A percentile compares a stretch with the other conserved stretches of the same genome.
Conservation (phyloP, 805 yeast species). For the Candida michaelii region DNA sequence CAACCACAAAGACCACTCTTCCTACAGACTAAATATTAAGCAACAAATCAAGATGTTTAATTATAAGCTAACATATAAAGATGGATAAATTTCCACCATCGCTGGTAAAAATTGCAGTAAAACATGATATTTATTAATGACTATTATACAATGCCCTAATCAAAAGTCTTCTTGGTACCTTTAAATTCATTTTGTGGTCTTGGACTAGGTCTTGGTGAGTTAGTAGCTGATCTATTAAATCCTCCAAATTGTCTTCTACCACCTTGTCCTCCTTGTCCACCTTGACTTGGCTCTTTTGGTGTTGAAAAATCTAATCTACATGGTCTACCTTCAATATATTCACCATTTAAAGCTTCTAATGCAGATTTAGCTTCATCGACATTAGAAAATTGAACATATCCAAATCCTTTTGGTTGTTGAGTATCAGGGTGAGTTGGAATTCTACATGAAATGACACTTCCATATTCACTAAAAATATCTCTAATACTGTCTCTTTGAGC, state of each 20-base stretch:
- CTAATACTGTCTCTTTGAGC: conserved; percentile 78
- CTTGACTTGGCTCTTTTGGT: conserved; percentile 62
- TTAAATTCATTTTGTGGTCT: conserved; percentile 62
- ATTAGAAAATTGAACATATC: conserved; percentile 88
- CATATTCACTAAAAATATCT: conserved; percentile 72
- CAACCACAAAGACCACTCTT: no score
- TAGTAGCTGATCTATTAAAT: conserved; percentile 47
- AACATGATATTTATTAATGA: neutral
- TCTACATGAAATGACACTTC: conserved; percentile 85
- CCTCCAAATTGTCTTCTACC: conserved; percentile 40
- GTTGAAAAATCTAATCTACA: conserved; percentile 93
- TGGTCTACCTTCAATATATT: conserved; percentile 85
- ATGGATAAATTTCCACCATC: no score
- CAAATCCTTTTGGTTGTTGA: conserved; percentile 98
- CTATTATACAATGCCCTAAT: conserved; percentile 36
- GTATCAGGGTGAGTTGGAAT: conserved; percentile 98
- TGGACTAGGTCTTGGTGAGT: conserved; percentile 59
- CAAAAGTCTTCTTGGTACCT: conserved; percentile 83
- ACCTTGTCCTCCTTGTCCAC: conserved; percentile 24
- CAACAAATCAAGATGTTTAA: no score
- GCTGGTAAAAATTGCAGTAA: no score
- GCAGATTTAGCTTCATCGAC: conserved; percentile 92
- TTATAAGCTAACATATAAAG: no score
- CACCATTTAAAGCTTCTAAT: conserved; percentile 82
- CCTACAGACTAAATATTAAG: no score